phyloP scores from a whole-genome alignment of 2,329 filamentous ascomycete genomes.

The Penicillium verrucosum region DNA sequence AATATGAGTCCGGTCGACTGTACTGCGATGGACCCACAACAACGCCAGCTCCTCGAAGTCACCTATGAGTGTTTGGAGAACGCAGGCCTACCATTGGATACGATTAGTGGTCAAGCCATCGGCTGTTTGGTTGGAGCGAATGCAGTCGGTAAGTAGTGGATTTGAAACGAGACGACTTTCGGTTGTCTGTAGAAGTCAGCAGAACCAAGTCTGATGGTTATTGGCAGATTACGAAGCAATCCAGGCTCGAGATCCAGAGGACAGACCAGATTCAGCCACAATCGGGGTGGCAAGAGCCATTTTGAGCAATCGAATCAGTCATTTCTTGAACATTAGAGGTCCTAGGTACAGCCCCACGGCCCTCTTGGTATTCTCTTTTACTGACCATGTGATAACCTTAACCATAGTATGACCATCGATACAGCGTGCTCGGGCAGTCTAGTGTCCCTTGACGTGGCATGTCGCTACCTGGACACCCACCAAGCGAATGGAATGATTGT shows the following conservation, averaged over 20 bases:
- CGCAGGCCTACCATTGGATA: slow-evolving; percentile 10
- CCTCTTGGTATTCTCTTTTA: no score
- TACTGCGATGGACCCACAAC: slow-evolving; percentile 19
- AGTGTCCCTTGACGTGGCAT: slow-evolving; percentile 30
- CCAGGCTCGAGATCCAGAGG: slow-evolving; percentile 4
- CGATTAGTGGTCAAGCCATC: background rate
- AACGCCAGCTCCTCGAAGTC: slow-evolving; percentile 20
- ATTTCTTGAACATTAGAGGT: slow-evolving; percentile 28
- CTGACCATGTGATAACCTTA: no score
- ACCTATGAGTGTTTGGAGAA: slow-evolving; percentile 26
- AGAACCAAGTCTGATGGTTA: background rate
- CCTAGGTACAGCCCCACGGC: slow-evolving; percentile 6
- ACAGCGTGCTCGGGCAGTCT: slow-evolving; percentile 29
- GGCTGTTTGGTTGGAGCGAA: slow-evolving; percentile 2
- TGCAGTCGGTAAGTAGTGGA: background rate
- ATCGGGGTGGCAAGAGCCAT: slow-evolving; percentile 23
- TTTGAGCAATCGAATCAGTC: slow-evolving; percentile 29
- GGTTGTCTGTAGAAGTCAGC: background rate
- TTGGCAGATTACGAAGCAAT: slow-evolving; percentile 7
- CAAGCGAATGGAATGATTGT: slow-evolving; percentile 21
- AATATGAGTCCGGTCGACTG: slow-evolving; percentile 23
- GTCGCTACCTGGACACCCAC: slow-evolving; percentile 18
- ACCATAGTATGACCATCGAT: slow-evolving; percentile 23
- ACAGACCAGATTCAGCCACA: background rate
- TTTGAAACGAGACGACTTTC: no score